Evolutionary conservation across 1,139 yeast species (phyloP).

Genomic region (Yamadazyma buinensis): DNA sequence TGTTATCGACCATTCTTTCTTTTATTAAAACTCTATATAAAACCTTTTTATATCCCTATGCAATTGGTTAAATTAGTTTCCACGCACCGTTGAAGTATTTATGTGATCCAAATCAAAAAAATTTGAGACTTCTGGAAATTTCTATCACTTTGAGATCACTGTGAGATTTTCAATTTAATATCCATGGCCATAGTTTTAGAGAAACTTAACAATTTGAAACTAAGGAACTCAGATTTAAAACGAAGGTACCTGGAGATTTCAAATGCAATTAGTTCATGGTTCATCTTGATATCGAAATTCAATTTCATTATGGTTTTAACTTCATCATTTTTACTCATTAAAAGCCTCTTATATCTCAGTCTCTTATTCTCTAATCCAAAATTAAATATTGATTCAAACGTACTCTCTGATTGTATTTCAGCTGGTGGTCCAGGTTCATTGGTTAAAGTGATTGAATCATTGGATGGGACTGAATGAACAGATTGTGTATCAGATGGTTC

Average conservation of each 20-base stretch:
- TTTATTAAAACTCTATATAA: too few relatives aligned
- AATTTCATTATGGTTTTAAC: conserved; percentile 31
- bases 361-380: conserved; percentile 36
- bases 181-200: too few relatives aligned
- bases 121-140: conserved; percentile 1
- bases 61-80: too few relatives aligned
- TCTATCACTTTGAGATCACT: conserved; percentile 1
- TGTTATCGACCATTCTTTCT: conserved; percentile 32
- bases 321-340: conserved; percentile 29
- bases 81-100: too few relatives aligned
- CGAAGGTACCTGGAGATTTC: conserved; percentile 57
- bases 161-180: too few relatives aligned
- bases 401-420: conserved; percentile 6
- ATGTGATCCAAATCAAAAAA: too few relatives aligned
- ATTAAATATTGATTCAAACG: conserved; percentile 20
- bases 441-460: too few relatives aligned
- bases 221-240: conserved; percentile 43
- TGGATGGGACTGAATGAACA: too few relatives aligned
- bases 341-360: conserved; percentile 30
- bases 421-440: too few relatives aligned
- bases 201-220: conserved; percentile 24
- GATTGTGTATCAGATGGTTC: too few relatives aligned
- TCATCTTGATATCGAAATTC: conserved; percentile 36
- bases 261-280: conserved; percentile 60
- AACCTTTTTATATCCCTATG: too few relatives aligned